These are phyloP conservation scores for Yamadazyma oceani DNA, from an alignment of 1,139 yeast genomes.

Conservation along the genomic window DNA sequence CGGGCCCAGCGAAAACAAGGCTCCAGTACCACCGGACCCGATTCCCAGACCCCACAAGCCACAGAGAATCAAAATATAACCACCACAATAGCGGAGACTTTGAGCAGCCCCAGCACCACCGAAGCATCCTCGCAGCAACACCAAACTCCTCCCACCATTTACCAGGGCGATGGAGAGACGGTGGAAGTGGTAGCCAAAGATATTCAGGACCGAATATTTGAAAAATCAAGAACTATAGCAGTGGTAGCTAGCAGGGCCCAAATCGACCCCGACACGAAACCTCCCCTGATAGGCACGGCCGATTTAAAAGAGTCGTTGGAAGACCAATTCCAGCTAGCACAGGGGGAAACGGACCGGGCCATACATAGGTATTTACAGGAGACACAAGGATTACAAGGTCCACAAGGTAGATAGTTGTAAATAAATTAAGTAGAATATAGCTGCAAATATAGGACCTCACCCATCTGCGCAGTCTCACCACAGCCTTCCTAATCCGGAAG, in stretches of 20 bases:
- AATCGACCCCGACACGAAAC: constrained; percentile 3
- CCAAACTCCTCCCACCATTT: neutral
- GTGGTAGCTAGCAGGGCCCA: constrained; percentile 2
- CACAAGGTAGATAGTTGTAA: too few relatives aligned
- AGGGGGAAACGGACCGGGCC: constrained; percentile 28
- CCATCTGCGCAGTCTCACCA: too few relatives aligned
- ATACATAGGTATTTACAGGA: constrained; percentile 17
- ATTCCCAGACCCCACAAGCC: neutral
- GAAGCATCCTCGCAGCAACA: too few relatives aligned
- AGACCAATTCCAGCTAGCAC: constrained; percentile 28
- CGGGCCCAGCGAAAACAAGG: constrained; percentile 13
- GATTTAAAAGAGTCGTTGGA: constrained; percentile 29
- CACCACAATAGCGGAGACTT: too few relatives aligned
- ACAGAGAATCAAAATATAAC: too few relatives aligned
- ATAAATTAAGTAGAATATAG: too few relatives aligned
- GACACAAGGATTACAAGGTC: too few relatives aligned
- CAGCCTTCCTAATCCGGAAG: constrained; percentile 32
- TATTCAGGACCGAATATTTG: constrained; percentile 24
- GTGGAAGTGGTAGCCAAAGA: constrained; percentile 28
- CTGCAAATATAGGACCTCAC: too few relatives aligned
- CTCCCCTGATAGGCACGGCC: constrained; percentile 20
- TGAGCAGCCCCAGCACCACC: too few relatives aligned
- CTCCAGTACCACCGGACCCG: neutral
- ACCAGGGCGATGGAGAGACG: constrained; percentile 19
- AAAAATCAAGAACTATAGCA: constrained; percentile 19